These are phyloP conservation scores for Beauveria sp. DNA, from an alignment of 2,329 filamentous ascomycete species.

Conservation along the genomic window DNA sequence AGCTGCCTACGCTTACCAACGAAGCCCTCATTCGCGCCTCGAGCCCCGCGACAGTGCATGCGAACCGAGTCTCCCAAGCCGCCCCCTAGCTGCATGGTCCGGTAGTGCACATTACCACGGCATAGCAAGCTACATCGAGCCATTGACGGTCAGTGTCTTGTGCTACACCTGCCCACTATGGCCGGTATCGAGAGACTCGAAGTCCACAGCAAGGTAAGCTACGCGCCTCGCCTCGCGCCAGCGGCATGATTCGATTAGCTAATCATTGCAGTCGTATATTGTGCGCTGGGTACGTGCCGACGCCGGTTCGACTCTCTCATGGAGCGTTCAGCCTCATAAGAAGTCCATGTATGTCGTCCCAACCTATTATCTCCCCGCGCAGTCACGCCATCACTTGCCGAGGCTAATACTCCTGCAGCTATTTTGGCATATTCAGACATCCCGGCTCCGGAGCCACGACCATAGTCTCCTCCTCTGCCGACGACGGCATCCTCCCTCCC, in stretches of 20 bases:
- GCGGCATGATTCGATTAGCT: slow-evolving; percentile 12
- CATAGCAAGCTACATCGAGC: background rate
- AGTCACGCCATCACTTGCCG: slow-evolving; percentile 14
- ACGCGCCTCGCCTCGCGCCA: background rate
- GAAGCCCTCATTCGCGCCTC: background rate
- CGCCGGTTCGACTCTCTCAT: slow-evolving; percentile 85
- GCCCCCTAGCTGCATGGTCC: background rate
- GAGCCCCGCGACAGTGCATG: background rate
- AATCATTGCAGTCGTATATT: slow-evolving; percentile 74
- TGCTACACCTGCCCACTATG: slow-evolving; percentile 43
- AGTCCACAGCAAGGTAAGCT: slow-evolving; percentile 85
- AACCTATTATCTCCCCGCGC: slow-evolving; percentile 1
- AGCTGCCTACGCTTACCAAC: background rate
- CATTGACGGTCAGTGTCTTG: background rate
- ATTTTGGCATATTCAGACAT: slow-evolving; percentile 97
- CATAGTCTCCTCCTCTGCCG: slow-evolving; percentile 32
- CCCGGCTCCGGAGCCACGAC: slow-evolving; percentile 61
- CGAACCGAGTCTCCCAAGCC: background rate
- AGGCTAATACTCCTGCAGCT: slow-evolving; percentile 38
- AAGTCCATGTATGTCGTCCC: slow-evolving; percentile 67
- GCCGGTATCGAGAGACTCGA: slow-evolving; percentile 94
- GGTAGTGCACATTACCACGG: background rate
- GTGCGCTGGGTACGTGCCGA: slow-evolving; percentile 95
- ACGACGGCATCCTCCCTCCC: slow-evolving; percentile 36
- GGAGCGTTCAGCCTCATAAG: slow-evolving; percentile 96